phyloP scores from a whole-genome alignment of 1,284 basidiomycete species.

The Leccinum fuscescens region DNA sequence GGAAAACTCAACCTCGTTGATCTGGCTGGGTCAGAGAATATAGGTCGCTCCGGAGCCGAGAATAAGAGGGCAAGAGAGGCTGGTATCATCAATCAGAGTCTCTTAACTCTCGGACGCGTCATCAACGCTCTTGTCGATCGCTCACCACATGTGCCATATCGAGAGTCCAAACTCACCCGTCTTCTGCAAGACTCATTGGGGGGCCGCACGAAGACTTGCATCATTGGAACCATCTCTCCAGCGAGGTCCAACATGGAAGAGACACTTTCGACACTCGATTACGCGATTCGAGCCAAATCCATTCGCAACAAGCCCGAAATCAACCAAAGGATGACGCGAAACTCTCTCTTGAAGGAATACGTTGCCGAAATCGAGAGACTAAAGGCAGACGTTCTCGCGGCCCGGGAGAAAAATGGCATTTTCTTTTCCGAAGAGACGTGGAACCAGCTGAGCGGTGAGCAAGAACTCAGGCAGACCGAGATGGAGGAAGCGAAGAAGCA shows the following conservation, averaged over 20 bases:
- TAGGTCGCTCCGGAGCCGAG: conserved; percentile 93
- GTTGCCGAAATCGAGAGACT: conserved; percentile 93
- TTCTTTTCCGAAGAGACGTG: conserved; percentile 89
- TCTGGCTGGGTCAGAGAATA: conserved; percentile 96
- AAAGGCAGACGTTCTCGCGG: conserved; percentile 87
- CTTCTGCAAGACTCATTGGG: conserved; percentile 98
- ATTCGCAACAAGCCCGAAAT: conserved; percentile 96
- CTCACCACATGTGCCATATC: conserved; percentile 90
- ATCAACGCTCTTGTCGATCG: conserved; percentile 97
- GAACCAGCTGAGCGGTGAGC: conserved; percentile 77
- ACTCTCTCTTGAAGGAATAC: conserved; percentile 92
- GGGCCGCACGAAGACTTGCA: conserved; percentile 97
- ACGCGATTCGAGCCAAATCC: conserved; percentile 93
- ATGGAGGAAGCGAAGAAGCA: conserved; percentile 80
- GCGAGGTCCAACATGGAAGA: conserved; percentile 94
- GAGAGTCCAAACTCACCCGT: conserved; percentile 93
- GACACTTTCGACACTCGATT: conserved; percentile 96
- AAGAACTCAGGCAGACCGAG: conserved; percentile 73
- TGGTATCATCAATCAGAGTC: conserved; percentile 98
- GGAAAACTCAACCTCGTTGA: conserved; percentile 98
- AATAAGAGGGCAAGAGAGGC: conserved; percentile 95
- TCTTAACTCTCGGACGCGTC: conserved; percentile 93
- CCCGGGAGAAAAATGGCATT: conserved; percentile 93
- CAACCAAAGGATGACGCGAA: conserved; percentile 92
- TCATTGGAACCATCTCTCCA: conserved; percentile 94